Conservation (phyloP, 441 rosid genomes). For the Populus tomentosa region DNA sequence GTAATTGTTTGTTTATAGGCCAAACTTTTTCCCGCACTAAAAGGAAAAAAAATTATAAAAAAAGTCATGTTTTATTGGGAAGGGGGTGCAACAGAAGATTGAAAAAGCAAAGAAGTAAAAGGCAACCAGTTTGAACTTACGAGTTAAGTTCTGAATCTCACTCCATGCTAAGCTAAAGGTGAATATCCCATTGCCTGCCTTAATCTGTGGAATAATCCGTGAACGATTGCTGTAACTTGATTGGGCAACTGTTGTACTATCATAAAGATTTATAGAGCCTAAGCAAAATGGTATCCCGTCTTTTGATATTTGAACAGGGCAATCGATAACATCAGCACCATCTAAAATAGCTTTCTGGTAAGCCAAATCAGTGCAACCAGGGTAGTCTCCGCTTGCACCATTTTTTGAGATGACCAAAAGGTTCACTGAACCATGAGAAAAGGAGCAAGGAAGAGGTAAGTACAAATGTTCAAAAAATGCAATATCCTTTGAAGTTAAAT, state of each 20-base stretch:
- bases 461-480: not conserved
- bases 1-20: no score
- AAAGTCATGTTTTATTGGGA: not conserved
- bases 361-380: conserved; percentile 68
- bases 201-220: conserved; percentile 36
- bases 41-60: not conserved
- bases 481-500: not conserved
- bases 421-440: conserved; percentile 29
- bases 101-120: not conserved
- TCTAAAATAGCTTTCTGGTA: conserved; percentile 58
- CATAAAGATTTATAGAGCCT: conserved; percentile 50
- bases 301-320: conserved; percentile 71
- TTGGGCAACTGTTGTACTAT: conserved; percentile 37
- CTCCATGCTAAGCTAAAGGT: conserved; percentile 60
- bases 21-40: no score
- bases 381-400: conserved; percentile 88
- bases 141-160: conserved; percentile 46
- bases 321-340: conserved; percentile 67
- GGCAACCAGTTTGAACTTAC: conserved; percentile 39
- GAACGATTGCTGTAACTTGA: conserved; percentile 34
- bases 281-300: conserved; percentile 64
- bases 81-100: not conserved
- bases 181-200: conserved; percentile 32
- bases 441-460: conserved; percentile 2
- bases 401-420: conserved; percentile 49